phyloP scores from a whole-genome alignment of 148 eudicot species.

The Bassia scoparia region DNA sequence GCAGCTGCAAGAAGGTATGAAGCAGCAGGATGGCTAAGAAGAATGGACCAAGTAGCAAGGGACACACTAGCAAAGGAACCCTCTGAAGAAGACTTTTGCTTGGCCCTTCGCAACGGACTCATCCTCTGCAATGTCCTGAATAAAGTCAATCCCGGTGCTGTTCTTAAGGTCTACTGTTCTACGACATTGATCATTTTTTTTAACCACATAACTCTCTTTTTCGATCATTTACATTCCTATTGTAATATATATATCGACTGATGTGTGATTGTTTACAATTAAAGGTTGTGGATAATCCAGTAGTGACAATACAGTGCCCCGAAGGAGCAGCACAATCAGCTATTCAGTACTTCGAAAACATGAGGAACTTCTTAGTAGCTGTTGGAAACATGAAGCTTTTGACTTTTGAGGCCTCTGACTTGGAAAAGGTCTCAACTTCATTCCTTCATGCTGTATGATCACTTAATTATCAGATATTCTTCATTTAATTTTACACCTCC shows the following conservation, averaged over 20 bases:
- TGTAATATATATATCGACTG: background rate
- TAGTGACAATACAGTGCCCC: conserved; percentile 48
- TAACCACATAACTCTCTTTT: background rate
- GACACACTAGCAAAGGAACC: conserved; percentile 66
- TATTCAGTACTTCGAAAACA: conserved; percentile 94
- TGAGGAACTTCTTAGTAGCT: conserved; percentile 86
- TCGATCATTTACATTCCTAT: background rate
- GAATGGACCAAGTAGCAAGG: conserved; percentile 78
- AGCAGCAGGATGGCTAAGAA: conserved; percentile 84
- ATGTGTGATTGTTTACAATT: background rate
- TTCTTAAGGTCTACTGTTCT: conserved; percentile 49
- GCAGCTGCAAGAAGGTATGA: conserved; percentile 71
- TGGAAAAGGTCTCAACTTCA: conserved; percentile 61
- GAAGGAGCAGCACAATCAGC: conserved; percentile 96
- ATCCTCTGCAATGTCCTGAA: conserved; percentile 98
- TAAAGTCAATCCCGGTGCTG: conserved; percentile 89
- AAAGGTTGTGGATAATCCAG: conserved; percentile 90
- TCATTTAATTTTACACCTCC: no score
- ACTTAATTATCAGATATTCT: no score
- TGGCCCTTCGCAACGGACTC: conserved; percentile 90
- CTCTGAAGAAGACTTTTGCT: conserved; percentile 71
- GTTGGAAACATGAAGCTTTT: conserved; percentile 81
- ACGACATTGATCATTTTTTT: background rate
- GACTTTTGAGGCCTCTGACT: conserved; percentile 85
- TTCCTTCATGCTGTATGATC: background rate